Evolutionary conservation across 106 monocot species (phyloP), one percentile per base, ranked within the genome.

Genomic region (Cymbidium sinense): DNA sequence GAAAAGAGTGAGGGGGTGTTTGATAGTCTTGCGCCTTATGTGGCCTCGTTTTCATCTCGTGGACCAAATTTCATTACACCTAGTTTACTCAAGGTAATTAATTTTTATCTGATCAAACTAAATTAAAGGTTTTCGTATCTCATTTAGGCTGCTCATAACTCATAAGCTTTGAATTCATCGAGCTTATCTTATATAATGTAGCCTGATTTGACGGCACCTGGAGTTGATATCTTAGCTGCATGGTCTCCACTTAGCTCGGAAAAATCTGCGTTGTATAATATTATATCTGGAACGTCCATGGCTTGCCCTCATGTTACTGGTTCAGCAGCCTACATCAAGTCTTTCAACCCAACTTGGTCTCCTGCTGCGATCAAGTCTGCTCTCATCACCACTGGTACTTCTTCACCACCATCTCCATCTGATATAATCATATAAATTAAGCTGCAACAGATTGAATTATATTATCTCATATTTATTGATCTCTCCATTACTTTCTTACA

Each of bases 201-300:
- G 67, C 67, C 67, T 4, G 67, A 67, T 15, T 30, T 67, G 4
- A 23, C 31, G 1, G 67, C 67, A 67, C 67, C 67, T 0, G 67
- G 67, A 12, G 67, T 33, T 4, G 13, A 67, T 4, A 67, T 67
- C 31, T 67, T 67, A 33, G 67, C 67, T 0, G 67, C 67, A 27
- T 82, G 81, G 81, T 77, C 76, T 25, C 81, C 81, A 7, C 7
- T 64, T 3, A 52, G n/a, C 27, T 25, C 15, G 0, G 62, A 44
- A 17, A 47, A 10, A 0, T 11, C 43, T 9, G 20, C 17, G 3
- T 5, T 39, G 2, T 86, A 82, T 67, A 80, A 75, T 77, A 83
- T 86, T 18, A 58, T 77, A 6, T 83, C 86, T 21, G 86, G 86
- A 7, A 83, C 86, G 23, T 86, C 86, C 33, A 86, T 86, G 86